Evolutionary conservation across 208 protist species (phyloP).

Genomic region (Leishmania tarentolae): DNA sequence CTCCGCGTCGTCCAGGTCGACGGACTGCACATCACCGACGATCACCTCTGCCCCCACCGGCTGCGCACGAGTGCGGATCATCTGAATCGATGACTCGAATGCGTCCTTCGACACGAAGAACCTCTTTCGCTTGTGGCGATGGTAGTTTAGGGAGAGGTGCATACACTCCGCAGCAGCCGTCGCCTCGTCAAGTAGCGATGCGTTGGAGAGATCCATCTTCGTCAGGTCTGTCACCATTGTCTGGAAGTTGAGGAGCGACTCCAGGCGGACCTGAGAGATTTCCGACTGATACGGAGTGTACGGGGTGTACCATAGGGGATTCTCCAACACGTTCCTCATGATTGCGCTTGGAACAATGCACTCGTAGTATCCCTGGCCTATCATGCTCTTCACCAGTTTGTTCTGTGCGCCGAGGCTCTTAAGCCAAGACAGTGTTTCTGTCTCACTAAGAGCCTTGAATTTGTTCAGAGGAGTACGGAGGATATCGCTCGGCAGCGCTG

Average conservation of each 20-base stretch:
- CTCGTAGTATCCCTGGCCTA: conserved; percentile 95
- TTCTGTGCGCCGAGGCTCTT: conserved; percentile 76
- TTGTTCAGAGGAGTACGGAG: conserved; percentile 51
- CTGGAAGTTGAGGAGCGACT: conserved; percentile 98
- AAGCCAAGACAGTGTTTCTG: conserved; percentile 66
- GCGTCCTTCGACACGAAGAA: conserved; percentile 73
- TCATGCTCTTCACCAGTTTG: conserved; percentile 90
- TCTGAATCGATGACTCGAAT: conserved; percentile 69
- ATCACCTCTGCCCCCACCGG: conserved; percentile 90
- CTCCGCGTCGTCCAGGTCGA: conserved; percentile 60
- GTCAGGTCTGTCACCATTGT: conserved; percentile 97
- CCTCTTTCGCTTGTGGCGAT: conserved; percentile 51
- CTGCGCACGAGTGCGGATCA: conserved; percentile 72
- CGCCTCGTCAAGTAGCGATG: conserved; percentile 96
- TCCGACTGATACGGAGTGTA: conserved; percentile 98
- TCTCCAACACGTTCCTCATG: conserved; percentile 97
- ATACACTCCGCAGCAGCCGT: conserved; percentile 74
- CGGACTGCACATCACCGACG: conserved; percentile 68
- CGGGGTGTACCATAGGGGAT: conserved; percentile 98
- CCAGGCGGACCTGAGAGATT: conserved; percentile 96
- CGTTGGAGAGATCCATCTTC: conserved; percentile 94
- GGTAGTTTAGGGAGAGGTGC: conserved; percentile 63
- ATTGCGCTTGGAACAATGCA: conserved; percentile 92
- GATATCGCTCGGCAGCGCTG: conserved; percentile 75
- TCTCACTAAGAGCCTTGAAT: conserved; percentile 67